Base-by-base conservation (phyloP, 2,329 filamentous ascomycete species). In the Mollisia scopiformis region DNA sequence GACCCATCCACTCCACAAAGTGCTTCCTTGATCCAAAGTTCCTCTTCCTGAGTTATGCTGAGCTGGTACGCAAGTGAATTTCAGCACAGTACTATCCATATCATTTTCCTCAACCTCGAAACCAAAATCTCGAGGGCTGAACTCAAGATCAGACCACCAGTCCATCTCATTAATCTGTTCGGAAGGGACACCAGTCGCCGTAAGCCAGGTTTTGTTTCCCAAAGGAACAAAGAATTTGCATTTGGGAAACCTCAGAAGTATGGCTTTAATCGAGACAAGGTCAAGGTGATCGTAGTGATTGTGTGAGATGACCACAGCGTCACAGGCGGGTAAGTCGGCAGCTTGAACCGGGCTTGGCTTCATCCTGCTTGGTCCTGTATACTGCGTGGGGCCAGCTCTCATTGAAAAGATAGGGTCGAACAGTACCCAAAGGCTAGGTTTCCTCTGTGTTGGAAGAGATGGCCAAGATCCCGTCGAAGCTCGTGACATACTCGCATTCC, bases 231-330 rank as follows among this genome's bases (percentile, higher is more conserved):
- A 96, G 77, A 94, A 97, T 66, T 95, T 91, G 39, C 86, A 91
- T n/a, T 89, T 82, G 0, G 92, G 92, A 70, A 94, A 87, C 57
- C 83, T 80, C 66, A 85, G 81, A 58, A 86, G 81, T 59, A 97
- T 84, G 66, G 91, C 84, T 63, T 84, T 82, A 28, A 96, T 84
- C 0, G 89, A 92, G 0, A 86, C 82, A 68, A 91, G 85, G 2
- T 90, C 93, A 16, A 97, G 79, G 72, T 97, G 93, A 75, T 97
- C 93, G 74, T 97, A 97, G 77, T 97, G 93, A 69, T 89, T 93
- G 76, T 97, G 93, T 19, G 88, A 92, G 68, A 97, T 96, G 76
- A 59, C 79, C 75, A 46, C 89, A 28, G 87, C 88, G 70, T 94
- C 89, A 55, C 25, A 61, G 61, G 81, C 76, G 13, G 93, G 93